Percentiles rank a stretch among this genome's conserved stretches.
These are phyloP conservation scores for Fusarium guadeloupense DNA, from an alignment of 2,329 filamentous ascomycete species.

Conservation along the genomic window DNA sequence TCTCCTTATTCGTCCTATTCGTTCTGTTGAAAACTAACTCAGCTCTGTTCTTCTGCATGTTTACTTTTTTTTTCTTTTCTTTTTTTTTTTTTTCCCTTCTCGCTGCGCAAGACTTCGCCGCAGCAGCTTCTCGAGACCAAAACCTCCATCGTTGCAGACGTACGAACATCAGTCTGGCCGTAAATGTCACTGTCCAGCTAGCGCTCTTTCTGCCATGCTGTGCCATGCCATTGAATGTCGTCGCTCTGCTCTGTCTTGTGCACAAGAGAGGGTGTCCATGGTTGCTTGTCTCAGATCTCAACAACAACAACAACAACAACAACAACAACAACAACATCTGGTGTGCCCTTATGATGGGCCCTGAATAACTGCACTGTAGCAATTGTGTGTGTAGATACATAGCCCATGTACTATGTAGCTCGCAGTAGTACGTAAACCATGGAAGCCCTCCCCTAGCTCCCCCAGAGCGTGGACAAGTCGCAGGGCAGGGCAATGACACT, in stretches of 20 bases:
- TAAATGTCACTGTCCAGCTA: slow-evolving; percentile 25
- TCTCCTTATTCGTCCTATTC: too few relatives aligned
- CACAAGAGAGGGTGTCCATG: slow-evolving; percentile 7
- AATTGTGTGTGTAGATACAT: neutral
- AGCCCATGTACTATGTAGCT: too few relatives aligned
- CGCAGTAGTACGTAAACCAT: slow-evolving; percentile 7
- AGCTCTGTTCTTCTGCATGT: too few relatives aligned
- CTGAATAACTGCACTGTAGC: neutral
- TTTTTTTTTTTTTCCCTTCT: neutral
- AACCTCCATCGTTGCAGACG: neutral
- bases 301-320: too few relatives aligned
- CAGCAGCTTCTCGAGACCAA: neutral
- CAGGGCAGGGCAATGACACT: slow-evolving; percentile 24
- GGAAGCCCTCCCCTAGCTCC: slow-evolving; percentile 22
- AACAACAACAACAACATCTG: too few relatives aligned
- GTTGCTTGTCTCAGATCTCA: too few relatives aligned
- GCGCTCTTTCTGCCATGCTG: slow-evolving; percentile 5
- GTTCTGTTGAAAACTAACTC: too few relatives aligned
- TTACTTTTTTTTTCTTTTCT: too few relatives aligned
- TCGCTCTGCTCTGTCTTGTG: slow-evolving; percentile 2
- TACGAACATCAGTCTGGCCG: slow-evolving; percentile 2
- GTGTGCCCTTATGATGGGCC: slow-evolving; percentile 17
- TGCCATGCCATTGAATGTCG: slow-evolving; percentile 17
- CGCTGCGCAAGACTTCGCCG: slow-evolving; percentile 5
- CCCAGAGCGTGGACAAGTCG: slow-evolving; percentile 22